Base-by-base conservation (phyloP, 441 rosid genomes). In the Hypseocharis bilobata region DNA sequence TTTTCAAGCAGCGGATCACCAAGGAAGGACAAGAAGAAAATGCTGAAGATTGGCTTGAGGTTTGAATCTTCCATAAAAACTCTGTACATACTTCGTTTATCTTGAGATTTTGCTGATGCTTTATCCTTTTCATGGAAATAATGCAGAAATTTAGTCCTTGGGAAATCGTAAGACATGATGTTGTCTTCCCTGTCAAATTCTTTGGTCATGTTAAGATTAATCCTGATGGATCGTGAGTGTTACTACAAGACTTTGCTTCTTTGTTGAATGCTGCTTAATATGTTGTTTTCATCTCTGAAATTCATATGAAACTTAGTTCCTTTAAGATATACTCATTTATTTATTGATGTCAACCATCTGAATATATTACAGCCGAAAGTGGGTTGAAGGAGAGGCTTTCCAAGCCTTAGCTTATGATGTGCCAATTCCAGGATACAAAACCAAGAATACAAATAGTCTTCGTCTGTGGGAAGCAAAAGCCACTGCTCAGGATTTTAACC, bases 21-120 rank as follows among this genome's bases (percentile, higher is more conserved):
- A 84, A 80, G 81, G 91, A 84, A 56, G 99, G 97, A 54, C 99
- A 93, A 74, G 89, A 93, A 77, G 99, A 93, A 83, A 60, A 76
- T 78, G 88, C 99, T 55, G 99, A 93, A 81, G 97, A 91, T 78
- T 93, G 99, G 97, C 99, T 93, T 73, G 99, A 93, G 96, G 99
- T 85, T 78, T 65, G 59, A 20, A 11, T 68, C 44, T 20, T 40
- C 59, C 68, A 69, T 27, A 23, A 61, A 63, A 57, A 55, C 65
- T 65, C 28, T 52, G 17, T 57, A 22, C 61, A 45, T 49, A 5
- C 63, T 58, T 25, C 42, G 47, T 52, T 14, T 71, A 60, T 30
- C 65, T 69, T 65, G 22, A 52, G 62, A 60, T 55, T 32, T 49
- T 27, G 56, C 74, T 75, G 65, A 75, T 63, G 32, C 61, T 66